Conservation (phyloP, 495 filamentous ascomycete genomes). For the Podospora comata region DNA sequence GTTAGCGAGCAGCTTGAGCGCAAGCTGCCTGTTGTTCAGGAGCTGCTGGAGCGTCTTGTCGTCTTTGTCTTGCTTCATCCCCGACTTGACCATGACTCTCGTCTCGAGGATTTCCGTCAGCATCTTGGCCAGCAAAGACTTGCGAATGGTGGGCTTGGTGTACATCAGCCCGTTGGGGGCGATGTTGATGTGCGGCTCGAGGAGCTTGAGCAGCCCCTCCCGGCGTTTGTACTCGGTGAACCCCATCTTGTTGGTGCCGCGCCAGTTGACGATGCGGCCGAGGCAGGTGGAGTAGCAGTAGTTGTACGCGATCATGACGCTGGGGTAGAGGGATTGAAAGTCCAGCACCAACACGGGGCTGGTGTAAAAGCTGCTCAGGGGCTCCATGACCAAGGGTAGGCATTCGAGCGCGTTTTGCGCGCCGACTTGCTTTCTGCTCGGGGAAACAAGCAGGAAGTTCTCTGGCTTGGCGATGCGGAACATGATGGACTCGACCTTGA, state of each 20-base stretch:
- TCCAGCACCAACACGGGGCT: slow-evolving; percentile 89
- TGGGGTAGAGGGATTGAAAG: slow-evolving; percentile 95
- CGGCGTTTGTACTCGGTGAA: slow-evolving; percentile 80
- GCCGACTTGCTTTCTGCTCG: slow-evolving; percentile 86
- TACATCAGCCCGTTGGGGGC: slow-evolving; percentile 97
- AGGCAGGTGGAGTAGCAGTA: slow-evolving; percentile 98
- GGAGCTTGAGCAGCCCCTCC: slow-evolving; percentile 68
- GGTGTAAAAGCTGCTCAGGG: slow-evolving; percentile 89
- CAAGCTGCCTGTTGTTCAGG: slow-evolving; percentile 89
- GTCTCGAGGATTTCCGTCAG: slow-evolving; percentile 93
- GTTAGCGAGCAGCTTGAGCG: slow-evolving; percentile 95
- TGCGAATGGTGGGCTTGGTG: slow-evolving; percentile 77
- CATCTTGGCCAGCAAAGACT: slow-evolving; percentile 94
- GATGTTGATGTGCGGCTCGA: slow-evolving; percentile 87
- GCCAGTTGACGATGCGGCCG: slow-evolving; percentile 78
- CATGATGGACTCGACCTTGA: slow-evolving; percentile 98
- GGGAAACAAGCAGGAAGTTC: slow-evolving; percentile 86
- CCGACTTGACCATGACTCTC: slow-evolving; percentile 94
- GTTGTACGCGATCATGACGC: slow-evolving; percentile 98
- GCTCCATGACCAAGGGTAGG: slow-evolving; percentile 95
- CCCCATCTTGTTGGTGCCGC: slow-evolving; percentile 91
- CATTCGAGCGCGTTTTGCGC: slow-evolving; percentile 94
- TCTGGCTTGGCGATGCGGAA: slow-evolving; percentile 97
- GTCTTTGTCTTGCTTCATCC: slow-evolving; percentile 93
- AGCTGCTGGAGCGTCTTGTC: slow-evolving; percentile 83